Evolutionary conservation across 2,329 filamentous ascomycete genomes (phyloP).

Genomic region (Chrysoporthe cubensis): DNA sequence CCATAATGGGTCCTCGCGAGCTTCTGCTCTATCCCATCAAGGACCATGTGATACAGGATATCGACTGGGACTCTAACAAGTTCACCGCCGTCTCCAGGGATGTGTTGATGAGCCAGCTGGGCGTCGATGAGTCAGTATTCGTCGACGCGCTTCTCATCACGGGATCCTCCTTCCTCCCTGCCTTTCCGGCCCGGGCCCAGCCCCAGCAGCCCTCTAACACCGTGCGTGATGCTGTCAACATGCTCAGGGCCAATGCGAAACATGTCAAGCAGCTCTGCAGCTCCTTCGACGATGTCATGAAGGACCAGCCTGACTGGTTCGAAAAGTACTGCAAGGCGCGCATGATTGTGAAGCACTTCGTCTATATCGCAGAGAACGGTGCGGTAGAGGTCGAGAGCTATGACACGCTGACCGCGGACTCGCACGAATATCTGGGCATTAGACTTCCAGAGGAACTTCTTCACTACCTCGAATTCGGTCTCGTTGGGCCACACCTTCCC

Average conservation of each 20-base stretch:
- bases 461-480: slow-evolving; percentile 82
- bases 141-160: slow-evolving; percentile 82
- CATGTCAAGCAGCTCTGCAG: slow-evolving; percentile 74
- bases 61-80: slow-evolving; percentile 70
- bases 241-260: slow-evolving; percentile 73
- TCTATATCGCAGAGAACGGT: slow-evolving; percentile 78
- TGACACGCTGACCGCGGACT: slow-evolving; percentile 76
- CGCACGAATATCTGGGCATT: slow-evolving; percentile 88
- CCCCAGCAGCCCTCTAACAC: slow-evolving; percentile 58
- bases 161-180: slow-evolving; percentile 78
- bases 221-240: slow-evolving; percentile 76
- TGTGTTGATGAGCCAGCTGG: slow-evolving; percentile 69
- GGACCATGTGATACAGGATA: slow-evolving; percentile 68
- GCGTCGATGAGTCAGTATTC: slow-evolving; percentile 72
- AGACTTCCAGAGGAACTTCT: slow-evolving; percentile 88
- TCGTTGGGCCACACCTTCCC: slow-evolving; percentile 78
- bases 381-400: slow-evolving; percentile 75
- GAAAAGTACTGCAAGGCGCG: slow-evolving; percentile 86
- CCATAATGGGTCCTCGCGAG: slow-evolving; percentile 83
- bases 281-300: slow-evolving; percentile 78
- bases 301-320: slow-evolving; percentile 74
- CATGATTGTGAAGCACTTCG: slow-evolving; percentile 85
- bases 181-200: slow-evolving; percentile 68
- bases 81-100: slow-evolving; percentile 69
- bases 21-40: slow-evolving; percentile 83